Conservation (phyloP, 1,284 basidiomycete genomes). For the Tylopilus orsonianus region DNA sequence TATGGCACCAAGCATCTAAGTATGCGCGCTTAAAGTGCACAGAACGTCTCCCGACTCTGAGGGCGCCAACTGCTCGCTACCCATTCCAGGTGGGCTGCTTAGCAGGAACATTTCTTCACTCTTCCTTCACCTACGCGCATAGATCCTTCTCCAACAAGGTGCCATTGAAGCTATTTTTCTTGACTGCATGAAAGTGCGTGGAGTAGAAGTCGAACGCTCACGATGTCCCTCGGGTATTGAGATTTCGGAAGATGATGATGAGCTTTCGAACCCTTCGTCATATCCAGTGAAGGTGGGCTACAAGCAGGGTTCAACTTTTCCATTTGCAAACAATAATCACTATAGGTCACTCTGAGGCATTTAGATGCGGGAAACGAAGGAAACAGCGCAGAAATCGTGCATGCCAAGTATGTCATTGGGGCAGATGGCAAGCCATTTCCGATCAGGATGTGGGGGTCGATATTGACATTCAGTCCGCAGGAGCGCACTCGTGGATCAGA, state of each 20-base stretch:
- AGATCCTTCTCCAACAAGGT: neutral
- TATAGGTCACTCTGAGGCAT: neutral
- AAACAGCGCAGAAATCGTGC: neutral
- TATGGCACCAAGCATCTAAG: neutral
- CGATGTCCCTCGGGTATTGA: neutral
- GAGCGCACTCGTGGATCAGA: neutral
- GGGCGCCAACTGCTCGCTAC: neutral
- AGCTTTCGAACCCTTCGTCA: neutral
- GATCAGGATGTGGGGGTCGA: neutral
- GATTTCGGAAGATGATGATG: neutral
- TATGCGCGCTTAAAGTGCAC: neutral
- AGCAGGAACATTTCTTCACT: no score
- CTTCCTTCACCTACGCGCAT: no score
- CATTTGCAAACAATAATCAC: no score
- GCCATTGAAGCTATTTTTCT: neutral
- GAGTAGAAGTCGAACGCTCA: neutral
- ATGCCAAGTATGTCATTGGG: neutral
- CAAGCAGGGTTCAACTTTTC: no score
- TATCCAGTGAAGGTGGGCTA: neutral
- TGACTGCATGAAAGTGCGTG: neutral
- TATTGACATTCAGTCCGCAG: neutral
- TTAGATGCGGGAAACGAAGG: neutral
- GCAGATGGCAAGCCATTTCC: neutral
- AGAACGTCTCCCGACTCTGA: neutral
- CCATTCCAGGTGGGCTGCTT: no score